Percentiles rank a stretch among this genome's conserved stretches.
Conservation (phyloP, 176 grass and related monocot genomes). For the Aegilops sharonensis region DNA sequence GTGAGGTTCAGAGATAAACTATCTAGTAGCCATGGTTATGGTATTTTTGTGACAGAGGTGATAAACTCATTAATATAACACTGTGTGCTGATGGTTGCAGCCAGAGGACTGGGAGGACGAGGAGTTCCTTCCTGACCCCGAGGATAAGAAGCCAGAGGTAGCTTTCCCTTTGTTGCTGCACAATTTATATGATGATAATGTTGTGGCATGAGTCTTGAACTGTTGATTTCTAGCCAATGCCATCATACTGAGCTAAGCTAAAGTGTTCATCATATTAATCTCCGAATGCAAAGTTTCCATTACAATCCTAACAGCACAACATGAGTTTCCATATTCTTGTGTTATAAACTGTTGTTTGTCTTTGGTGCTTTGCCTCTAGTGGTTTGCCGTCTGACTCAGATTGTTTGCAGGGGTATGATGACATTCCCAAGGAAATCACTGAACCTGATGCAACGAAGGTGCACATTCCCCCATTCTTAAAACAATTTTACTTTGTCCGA, state of each 20-base stretch:
- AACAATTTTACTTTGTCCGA: neutral
- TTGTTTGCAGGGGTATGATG: conserved; percentile 65
- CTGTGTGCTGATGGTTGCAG: conserved; percentile 26
- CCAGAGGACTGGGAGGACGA: conserved; percentile 75
- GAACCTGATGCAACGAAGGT: conserved; percentile 71
- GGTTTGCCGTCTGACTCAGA: neutral
- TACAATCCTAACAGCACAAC: neutral
- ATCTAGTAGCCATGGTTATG: neutral
- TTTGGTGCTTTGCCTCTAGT: neutral
- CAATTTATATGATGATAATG: neutral
- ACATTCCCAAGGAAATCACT: conserved; percentile 66
- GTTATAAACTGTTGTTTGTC: neutral
- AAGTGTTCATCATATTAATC: neutral
- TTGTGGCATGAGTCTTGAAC: neutral
- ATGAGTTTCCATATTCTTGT: neutral
- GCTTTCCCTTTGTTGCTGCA: neutral
- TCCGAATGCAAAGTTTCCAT: neutral
- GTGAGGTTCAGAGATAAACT: conserved; percentile 2
- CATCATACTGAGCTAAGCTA: neutral
- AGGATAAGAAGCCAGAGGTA: conserved; percentile 78
- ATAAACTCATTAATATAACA: neutral
- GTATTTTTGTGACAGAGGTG: neutral
- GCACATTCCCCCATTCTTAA: neutral
- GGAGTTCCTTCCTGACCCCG: conserved; percentile 62
- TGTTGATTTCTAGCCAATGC: neutral